A percentile compares a stretch with the other conserved stretches of the same genome.
phyloP scores from a whole-genome alignment of 2,329 filamentous ascomycete genomes.

The Ophiostoma tasmaniense region DNA sequence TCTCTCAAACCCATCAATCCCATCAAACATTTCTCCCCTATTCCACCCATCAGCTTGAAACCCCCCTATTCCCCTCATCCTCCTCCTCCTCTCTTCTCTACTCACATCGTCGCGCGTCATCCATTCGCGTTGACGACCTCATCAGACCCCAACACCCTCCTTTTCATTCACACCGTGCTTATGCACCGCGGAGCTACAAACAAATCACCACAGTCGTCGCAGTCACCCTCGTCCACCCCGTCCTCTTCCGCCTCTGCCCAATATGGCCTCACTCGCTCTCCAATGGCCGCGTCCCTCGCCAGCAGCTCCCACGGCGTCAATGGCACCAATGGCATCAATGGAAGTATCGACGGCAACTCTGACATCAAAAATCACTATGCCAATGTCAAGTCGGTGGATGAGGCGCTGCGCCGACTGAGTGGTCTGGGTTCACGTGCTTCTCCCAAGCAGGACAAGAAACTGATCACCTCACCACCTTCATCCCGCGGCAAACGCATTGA shows the following conservation, averaged over 20 bases:
- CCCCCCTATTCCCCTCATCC: neutral
- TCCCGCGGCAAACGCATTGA: constrained; percentile 45
- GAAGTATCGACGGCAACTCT: constrained; percentile 21
- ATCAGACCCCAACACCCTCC: neutral
- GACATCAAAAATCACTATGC: constrained; percentile 25
- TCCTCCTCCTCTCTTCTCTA: neutral
- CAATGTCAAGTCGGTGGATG: constrained; percentile 39
- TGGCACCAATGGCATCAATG: neutral
- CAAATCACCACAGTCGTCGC: constrained; percentile 26
- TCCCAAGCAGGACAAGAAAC: neutral
- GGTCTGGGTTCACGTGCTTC: constrained; percentile 18
- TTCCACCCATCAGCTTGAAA: neutral
- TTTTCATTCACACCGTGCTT: constrained; percentile 36
- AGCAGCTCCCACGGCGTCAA: neutral
- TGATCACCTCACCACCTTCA: neutral
- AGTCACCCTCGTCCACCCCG: constrained; percentile 27
- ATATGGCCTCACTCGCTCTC: constrained; percentile 47
- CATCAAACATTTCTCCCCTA: neutral
- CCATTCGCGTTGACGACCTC: constrained; percentile 14
- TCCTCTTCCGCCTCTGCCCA: constrained; percentile 33
- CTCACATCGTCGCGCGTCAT: neutral
- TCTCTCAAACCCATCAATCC: neutral
- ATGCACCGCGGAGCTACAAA: constrained; percentile 54
- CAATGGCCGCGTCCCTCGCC: neutral
- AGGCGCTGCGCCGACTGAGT: constrained; percentile 47